Evolutionary conservation across 1,139 yeast genomes (phyloP).

Genomic region (Taphrina confusa): DNA sequence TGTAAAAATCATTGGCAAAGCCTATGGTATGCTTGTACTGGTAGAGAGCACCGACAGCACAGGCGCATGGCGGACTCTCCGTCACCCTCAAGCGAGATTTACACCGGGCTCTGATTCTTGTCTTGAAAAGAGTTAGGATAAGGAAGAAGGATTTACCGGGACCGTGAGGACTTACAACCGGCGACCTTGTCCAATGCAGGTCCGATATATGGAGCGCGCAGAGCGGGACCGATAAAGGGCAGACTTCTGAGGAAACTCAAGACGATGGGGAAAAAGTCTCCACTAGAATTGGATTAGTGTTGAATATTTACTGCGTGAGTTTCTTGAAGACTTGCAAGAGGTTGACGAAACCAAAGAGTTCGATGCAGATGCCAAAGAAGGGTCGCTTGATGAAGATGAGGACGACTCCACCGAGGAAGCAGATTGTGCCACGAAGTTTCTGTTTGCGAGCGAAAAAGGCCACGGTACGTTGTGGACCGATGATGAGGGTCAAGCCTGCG

Average conservation of each 20-base stretch:
- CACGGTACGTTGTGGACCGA: conserved; percentile 82
- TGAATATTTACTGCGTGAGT: too few species aligned
- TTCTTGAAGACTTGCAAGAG: conserved; percentile 55
- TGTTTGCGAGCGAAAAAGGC: conserved; percentile 83
- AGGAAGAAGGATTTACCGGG: background rate
- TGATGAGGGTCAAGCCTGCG: conserved; percentile 77
- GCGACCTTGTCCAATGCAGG: conserved; percentile 27
- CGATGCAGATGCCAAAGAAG: conserved; percentile 80
- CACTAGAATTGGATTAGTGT: conserved; percentile 16
- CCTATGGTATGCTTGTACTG: too few species aligned
- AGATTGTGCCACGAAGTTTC: conserved; percentile 80
- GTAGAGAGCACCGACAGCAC: too few species aligned
- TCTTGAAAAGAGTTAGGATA: background rate
- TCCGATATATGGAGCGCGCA: conserved; percentile 79
- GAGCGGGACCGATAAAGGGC: conserved; percentile 83
- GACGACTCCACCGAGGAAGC: conserved; percentile 71
- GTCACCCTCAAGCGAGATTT: background rate
- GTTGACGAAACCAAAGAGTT: conserved; percentile 82
- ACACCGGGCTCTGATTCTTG: conserved; percentile 18
- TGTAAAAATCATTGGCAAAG: too few species aligned
- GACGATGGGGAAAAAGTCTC: conserved; percentile 82
- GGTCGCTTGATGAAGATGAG: conserved; percentile 75
- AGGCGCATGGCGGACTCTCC: too few species aligned
- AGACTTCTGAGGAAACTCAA: conserved; percentile 84
- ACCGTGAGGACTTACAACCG: conserved; percentile 13